phyloP scores from a whole-genome alignment of 83 land plant genomes.

The Diphasiastrum complanatum region DNA sequence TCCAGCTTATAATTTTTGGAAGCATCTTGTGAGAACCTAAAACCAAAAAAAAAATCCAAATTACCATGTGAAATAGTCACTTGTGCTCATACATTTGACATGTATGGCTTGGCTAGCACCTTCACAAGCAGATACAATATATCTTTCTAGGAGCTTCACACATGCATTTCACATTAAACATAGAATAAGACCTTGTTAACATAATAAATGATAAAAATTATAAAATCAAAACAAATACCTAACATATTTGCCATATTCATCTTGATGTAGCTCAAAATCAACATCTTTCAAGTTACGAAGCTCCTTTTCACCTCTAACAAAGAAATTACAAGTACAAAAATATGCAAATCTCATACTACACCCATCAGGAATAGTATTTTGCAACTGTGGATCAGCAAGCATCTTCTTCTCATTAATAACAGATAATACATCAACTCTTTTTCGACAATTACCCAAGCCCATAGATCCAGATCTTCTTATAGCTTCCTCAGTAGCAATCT shows the following conservation, averaged over 20 bases:
- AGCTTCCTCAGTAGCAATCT: conserved; percentile 9
- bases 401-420: conserved; percentile 18
- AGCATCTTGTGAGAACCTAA: too few relatives aligned
- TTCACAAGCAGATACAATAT: too few relatives aligned
- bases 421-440: conserved; percentile 18
- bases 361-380: conserved; percentile 12
- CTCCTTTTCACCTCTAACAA: conserved; percentile 20
- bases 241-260: conserved; percentile 19
- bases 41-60: too few relatives aligned
- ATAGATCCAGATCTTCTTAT: conserved; percentile 14
- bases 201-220: too few relatives aligned
- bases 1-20: too few relatives aligned
- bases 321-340: conserved; percentile 22
- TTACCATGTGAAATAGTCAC: too few relatives aligned
- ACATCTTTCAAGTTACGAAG: conserved; percentile 19
- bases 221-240: conserved; percentile 14
- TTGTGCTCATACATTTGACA: too few relatives aligned
- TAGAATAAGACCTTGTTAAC: too few relatives aligned
- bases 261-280: conserved; percentile 13
- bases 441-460: conserved; percentile 20
- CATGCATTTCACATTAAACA: too few relatives aligned
- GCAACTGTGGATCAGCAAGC: conserved; percentile 16
- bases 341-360: conserved; percentile 22
- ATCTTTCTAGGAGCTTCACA: too few relatives aligned
- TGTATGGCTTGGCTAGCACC: too few relatives aligned